These are phyloP conservation scores for Colletotrichum sp. DNA, from an alignment of 2,329 filamentous ascomycete genomes.

Conservation along the genomic window DNA sequence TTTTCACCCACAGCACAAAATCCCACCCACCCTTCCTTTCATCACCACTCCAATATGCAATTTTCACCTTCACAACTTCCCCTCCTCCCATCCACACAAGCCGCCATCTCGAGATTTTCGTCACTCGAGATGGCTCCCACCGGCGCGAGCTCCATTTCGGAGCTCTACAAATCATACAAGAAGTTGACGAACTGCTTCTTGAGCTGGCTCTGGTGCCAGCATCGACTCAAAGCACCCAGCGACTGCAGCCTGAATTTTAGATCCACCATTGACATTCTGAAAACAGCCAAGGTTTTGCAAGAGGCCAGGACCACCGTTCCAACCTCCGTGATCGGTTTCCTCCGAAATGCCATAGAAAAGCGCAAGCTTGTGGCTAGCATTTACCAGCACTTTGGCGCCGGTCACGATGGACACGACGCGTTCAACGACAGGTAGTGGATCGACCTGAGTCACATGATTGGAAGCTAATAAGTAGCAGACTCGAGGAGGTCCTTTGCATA, in stretches of 20 bases:
- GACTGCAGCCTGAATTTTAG: rapidly evolving
- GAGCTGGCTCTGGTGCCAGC: neutral
- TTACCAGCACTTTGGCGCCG: neutral
- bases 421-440: too few relatives aligned
- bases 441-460: too few relatives aligned
- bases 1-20: neutral
- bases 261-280: neutral
- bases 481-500: neutral
- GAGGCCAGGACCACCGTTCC: rapidly evolving
- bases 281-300: rapidly evolving
- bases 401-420: neutral
- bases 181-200: neutral
- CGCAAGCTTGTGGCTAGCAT: neutral
- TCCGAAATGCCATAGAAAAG: neutral
- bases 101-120: rapidly evolving
- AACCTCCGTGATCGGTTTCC: rapidly evolving
- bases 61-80: neutral
- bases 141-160: neutral
- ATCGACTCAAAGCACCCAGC: neutral
- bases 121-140: neutral
- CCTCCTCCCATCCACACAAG: neutral
- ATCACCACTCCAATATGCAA: neutral
- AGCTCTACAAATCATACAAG: neutral
- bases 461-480: too few relatives aligned
- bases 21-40: neutral